Evolutionary conservation across 2,329 filamentous ascomycete species (phyloP).

Genomic region (Diaporthe longicolla): DNA sequence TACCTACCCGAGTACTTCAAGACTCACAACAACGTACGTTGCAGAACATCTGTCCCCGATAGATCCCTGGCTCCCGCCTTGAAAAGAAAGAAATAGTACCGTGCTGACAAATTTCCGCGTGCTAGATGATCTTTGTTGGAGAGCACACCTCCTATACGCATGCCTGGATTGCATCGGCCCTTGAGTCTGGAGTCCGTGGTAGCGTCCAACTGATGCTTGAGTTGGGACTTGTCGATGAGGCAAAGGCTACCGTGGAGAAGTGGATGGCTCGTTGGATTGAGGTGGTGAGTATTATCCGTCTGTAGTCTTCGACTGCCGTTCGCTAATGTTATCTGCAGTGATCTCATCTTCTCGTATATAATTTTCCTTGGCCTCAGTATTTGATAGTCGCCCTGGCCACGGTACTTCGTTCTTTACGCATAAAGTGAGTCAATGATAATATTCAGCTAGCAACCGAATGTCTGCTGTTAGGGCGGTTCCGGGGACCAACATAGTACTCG

Average conservation of each 20-base stretch:
- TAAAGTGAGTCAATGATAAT: no score
- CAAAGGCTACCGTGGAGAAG: conserved; percentile 72
- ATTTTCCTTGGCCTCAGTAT: no score
- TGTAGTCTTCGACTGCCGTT: fast-evolving
- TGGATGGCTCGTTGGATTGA: conserved; percentile 80
- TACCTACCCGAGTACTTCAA: conserved; percentile 82
- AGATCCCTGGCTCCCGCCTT: no score
- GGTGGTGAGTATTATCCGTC: conserved; percentile 49
- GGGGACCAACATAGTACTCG: no score
- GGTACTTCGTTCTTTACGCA: no score
- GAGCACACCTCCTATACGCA: conserved; percentile 81
- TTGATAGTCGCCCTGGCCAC: no score
- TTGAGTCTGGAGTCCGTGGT: conserved; percentile 77
- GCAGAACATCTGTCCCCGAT: no score
- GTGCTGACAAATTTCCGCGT: background rate
- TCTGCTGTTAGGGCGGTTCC: no score
- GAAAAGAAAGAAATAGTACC: fast-evolving
- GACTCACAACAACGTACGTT: conserved; percentile 70
- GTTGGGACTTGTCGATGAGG: conserved; percentile 78
- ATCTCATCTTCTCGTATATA: background rate
- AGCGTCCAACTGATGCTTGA: conserved; percentile 75
- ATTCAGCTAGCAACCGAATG: no score
- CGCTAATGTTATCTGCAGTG: background rate
- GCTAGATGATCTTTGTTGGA: conserved; percentile 71
- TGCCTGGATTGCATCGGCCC: conserved; percentile 77